Evolutionary conservation across 768 basidiomycete species (phyloP).

Genomic region (Lentinula sp.): DNA sequence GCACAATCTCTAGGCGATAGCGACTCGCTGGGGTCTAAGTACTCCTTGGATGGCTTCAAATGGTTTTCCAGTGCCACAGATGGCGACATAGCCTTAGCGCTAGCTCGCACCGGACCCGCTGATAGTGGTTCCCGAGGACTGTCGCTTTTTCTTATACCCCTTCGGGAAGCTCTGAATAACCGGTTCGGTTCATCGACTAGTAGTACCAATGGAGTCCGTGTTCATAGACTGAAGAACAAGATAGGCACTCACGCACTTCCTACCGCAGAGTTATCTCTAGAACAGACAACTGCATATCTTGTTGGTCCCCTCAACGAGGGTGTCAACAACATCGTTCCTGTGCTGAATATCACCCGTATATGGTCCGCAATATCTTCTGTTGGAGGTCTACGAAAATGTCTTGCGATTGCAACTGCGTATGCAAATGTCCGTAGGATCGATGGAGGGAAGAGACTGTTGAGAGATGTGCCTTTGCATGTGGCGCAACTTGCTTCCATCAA

Average conservation of each 20-base stretch:
- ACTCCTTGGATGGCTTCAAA: slow-evolving; percentile 65
- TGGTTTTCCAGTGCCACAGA: slow-evolving; percentile 87
- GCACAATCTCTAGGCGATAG: slow-evolving; percentile 33
- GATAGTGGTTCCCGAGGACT: slow-evolving; percentile 56
- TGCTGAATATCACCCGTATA: slow-evolving; percentile 69
- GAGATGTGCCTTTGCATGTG: slow-evolving; percentile 57
- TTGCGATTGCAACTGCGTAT: slow-evolving; percentile 62
- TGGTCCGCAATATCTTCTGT: slow-evolving; percentile 55
- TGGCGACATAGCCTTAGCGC: slow-evolving; percentile 61
- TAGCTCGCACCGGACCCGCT: slow-evolving; percentile 62
- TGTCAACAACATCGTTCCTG: slow-evolving; percentile 59
- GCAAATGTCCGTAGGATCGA: slow-evolving; percentile 53
- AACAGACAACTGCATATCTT: slow-evolving; percentile 54
- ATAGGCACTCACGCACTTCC: slow-evolving; percentile 70
- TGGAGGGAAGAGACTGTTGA: slow-evolving; percentile 41
- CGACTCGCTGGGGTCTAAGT: slow-evolving; percentile 40
- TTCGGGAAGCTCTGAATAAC: slow-evolving; percentile 45
- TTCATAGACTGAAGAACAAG: slow-evolving; percentile 76
- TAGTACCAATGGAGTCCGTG: slow-evolving; percentile 51
- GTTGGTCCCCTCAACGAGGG: slow-evolving; percentile 55
- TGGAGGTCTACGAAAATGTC: slow-evolving; percentile 53
- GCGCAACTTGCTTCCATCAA: slow-evolving; percentile 55
- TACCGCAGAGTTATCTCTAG: slow-evolving; percentile 67
- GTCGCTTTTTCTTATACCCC: slow-evolving; percentile 70
- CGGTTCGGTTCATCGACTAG: slow-evolving; percentile 39